Conservation (phyloP, 2,329 filamentous ascomycete species). For the Cladosporium oxysporum region DNA sequence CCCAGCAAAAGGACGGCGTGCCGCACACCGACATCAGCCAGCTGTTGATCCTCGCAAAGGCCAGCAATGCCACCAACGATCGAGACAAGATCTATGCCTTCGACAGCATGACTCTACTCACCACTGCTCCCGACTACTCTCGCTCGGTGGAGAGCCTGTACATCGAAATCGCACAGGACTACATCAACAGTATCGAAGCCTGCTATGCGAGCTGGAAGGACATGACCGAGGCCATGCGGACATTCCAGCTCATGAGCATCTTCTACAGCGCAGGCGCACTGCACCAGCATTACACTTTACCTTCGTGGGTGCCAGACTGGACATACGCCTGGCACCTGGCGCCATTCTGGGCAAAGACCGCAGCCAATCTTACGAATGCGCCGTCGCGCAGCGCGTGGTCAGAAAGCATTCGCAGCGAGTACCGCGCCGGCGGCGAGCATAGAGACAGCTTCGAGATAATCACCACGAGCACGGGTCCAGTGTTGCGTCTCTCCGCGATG, state of each 20-base stretch:
- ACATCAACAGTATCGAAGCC: conserved; percentile 31
- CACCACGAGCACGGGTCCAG: conserved; percentile 19
- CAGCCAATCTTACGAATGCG: conserved; percentile 28
- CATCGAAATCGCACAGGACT: conserved; percentile 31
- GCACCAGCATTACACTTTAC: conserved; percentile 33
- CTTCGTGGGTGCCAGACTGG: conserved; percentile 40
- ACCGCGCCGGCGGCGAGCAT: conserved; percentile 31
- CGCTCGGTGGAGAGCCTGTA: conserved; percentile 28
- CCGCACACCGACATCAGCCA: conserved; percentile 35
- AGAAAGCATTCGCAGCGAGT: conserved; percentile 29
- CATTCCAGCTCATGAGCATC: conserved; percentile 34
- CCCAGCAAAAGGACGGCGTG: conserved; percentile 29
- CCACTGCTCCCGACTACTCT: conserved; percentile 30
- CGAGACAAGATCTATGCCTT: conserved; percentile 37
- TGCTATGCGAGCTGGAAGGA: conserved; percentile 30
- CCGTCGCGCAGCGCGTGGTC: conserved; percentile 30
- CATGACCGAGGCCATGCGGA: conserved; percentile 29
- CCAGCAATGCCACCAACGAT: conserved; percentile 33
- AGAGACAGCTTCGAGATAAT: conserved; percentile 31
- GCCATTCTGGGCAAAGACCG: conserved; percentile 32
- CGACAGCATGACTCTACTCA: conserved; percentile 32
- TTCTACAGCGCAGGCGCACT: conserved; percentile 34
- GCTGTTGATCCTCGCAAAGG: conserved; percentile 35
- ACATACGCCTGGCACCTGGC: conserved; percentile 33
- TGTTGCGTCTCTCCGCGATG: conserved; percentile 31